Base-by-base conservation (phyloP, 1,139 yeast genomes). In the Pneumocystis carinii region DNA sequence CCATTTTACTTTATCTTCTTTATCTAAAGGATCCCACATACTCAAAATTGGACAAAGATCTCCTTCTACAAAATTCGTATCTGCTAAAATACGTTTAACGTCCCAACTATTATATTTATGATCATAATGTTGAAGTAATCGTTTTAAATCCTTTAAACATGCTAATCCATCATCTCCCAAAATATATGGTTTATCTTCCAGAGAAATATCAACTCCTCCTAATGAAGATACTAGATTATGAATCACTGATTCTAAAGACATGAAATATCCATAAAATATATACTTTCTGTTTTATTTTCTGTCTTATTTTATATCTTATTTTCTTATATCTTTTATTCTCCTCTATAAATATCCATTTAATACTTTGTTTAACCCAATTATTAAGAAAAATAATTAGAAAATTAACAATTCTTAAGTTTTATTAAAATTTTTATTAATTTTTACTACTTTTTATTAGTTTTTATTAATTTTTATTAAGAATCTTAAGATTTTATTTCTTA, bases 91-190 rank as follows among this genome's bases (percentile, higher is more conserved):
- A 61, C 87, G 77, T 0, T 96, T 95, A 19, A 90, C 96, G 68
- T 86, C 90, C 78, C 83, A 85, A 36, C 83, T 78, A 62, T 80
- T 78, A 66, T 81, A 80, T 58, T 79, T 78, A 66, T 88, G 95
- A 72, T 92, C 98, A 62, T 88, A 92, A 0, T 86, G 79, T 68
- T 83, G 83, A 64, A 92, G 81, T 96, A 97, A 90, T 68, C 87
- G 79, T 72, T 88, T 89, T 66, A 92, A 75, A 75, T 92, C 98
- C 69, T 87, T 86, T 48, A 92, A 75, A 73, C 97, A 89, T 0
- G 90, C 90, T 66, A 87, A 75, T 1, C 97, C 96, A 71, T 92
- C 97, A 68, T 86, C 90, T 12, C 98, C 98, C 2, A 90, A 78
- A 67, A 82, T 83, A 71, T 92, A 92, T 0, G 85, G 84, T 0